Evolutionary conservation across 345 rosid species (phyloP), one percentile per base, ranked within the genome.

Genomic region (Melastoma malabathricum): DNA sequence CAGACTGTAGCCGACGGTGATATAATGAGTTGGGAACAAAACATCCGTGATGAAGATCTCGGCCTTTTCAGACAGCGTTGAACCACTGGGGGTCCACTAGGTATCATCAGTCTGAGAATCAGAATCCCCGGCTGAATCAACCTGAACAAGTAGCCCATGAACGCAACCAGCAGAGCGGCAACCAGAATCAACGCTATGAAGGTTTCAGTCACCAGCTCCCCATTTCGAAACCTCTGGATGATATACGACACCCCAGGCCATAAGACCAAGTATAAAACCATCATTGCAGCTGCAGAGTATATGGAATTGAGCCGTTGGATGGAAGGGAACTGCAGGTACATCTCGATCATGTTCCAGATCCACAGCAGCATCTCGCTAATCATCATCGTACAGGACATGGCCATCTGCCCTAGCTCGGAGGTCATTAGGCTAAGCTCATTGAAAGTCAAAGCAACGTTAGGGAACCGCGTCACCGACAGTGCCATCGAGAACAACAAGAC

Each of bases 81-180:
- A 27, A 8, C 76, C 0, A 67, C 23, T 0, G 67, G 72, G 4
- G 64, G 58, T 23, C 72, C 76, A 6, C 46, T 58, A 0, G 76
- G 69, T 39, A 71, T 50, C 2, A 71, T 18, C 6, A 60, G 45
- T 0, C 72, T 69, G 44, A 67, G 25, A 0, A 63, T 16, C 1
- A 71, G 39, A 14, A 55, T 54, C 9, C 66, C 72, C 0, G 48
- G 12, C 4, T 60, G 58, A 6, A 60, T 10, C 15, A 52, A 0
- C 2, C 58, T 58, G 13, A 60, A 3, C 27, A 47, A 8, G 52
- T 60, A 53, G 8, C 52, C 50, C 10, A 47, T 14, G 8, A 47
- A 18, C 29, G 23, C 45, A 6, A 47, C 25, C 1, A 39, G 2
- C 44, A 53, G n/a, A 41, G 15, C 57, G 17, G 41, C 52, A 1